Percentiles rank a stretch among this genome's conserved stretches.
Conservation (phyloP, 306 rosid species). For the Glycine soja region DNA sequence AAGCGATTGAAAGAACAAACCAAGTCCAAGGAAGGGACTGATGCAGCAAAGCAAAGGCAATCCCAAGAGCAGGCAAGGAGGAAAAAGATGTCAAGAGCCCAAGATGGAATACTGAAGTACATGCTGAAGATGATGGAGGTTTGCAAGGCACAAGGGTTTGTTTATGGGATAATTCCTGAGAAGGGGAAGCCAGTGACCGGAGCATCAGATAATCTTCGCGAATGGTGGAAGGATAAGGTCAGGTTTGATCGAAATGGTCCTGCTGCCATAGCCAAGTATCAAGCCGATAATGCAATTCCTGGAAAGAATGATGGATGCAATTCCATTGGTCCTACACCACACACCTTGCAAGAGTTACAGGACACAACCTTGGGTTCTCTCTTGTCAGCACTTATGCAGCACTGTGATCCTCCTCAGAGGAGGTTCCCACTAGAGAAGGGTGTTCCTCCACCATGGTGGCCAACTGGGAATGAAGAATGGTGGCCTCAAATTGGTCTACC, state of each 20-base stretch:
- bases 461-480: constrained; percentile 81
- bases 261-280: constrained; percentile 83
- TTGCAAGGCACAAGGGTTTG: constrained; percentile 92
- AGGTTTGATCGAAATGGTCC: constrained; percentile 92
- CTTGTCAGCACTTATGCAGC: constrained; percentile 90
- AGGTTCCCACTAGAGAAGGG: constrained; percentile 88
- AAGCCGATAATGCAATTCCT: constrained; percentile 65
- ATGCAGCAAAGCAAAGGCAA: constrained; percentile 67
- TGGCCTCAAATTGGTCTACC: constrained; percentile 81
- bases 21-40: constrained; percentile 67
- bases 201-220: constrained; percentile 89
- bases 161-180: constrained; percentile 87
- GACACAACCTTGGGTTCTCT: constrained; percentile 91
- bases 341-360: constrained; percentile 83
- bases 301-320: constrained; percentile 68
- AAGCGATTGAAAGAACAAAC: constrained; percentile 70
- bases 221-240: constrained; percentile 95
- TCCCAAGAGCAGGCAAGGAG: constrained; percentile 88
- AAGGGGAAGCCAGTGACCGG: constrained; percentile 92
- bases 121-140: constrained; percentile 97
- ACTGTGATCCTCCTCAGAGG: constrained; percentile 89
- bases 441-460: constrained; percentile 95
- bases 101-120: constrained; percentile 84
- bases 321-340: constrained; percentile 72
- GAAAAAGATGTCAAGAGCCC: constrained; percentile 93